Percentiles rank a stretch among this genome's conserved stretches.
phyloP scores from a whole-genome alignment of 2,329 filamentous ascomycete species.

The Akanthomyces muscarius region DNA sequence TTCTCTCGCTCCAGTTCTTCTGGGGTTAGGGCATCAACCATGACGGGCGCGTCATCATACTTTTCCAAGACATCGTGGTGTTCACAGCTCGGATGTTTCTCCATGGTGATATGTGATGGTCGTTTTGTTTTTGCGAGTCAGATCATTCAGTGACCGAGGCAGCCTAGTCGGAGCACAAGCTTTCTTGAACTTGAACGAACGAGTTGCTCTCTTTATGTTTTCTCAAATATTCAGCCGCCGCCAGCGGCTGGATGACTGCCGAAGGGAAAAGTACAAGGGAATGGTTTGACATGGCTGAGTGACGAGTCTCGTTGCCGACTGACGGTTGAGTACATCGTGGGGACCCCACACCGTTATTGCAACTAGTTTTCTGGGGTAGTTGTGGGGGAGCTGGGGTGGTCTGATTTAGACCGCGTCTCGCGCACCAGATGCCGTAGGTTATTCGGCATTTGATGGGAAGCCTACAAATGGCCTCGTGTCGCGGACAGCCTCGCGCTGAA shows the following conservation, averaged over 20 bases:
- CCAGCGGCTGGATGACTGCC: not conserved
- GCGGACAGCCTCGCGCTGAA: not conserved
- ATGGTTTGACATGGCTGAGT: not conserved
- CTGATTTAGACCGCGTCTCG: not conserved
- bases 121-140: not conserved
- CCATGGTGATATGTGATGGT: not conserved
- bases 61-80: not conserved
- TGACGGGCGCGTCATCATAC: not conserved
- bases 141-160: not conserved
- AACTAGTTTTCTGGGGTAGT: not conserved
- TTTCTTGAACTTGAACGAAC: too few species aligned
- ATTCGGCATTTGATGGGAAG: too few species aligned
- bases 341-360: not conserved
- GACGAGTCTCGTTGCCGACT: not conserved
- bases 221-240: not conserved
- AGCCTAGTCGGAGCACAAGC: too few species aligned
- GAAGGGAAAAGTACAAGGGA: not conserved
- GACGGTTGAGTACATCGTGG: not conserved
- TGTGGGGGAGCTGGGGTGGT: not conserved
- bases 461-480: not conserved
- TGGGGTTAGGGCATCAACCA: not conserved
- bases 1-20: slow-evolving; percentile 6
- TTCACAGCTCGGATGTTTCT: not conserved
- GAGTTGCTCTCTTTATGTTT: not conserved
- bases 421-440: not conserved